Evolutionary conservation across 2,329 filamentous ascomycete species (phyloP), one percentile per base, ranked within the genome.

Genomic region (Fusarium sp.): DNA sequence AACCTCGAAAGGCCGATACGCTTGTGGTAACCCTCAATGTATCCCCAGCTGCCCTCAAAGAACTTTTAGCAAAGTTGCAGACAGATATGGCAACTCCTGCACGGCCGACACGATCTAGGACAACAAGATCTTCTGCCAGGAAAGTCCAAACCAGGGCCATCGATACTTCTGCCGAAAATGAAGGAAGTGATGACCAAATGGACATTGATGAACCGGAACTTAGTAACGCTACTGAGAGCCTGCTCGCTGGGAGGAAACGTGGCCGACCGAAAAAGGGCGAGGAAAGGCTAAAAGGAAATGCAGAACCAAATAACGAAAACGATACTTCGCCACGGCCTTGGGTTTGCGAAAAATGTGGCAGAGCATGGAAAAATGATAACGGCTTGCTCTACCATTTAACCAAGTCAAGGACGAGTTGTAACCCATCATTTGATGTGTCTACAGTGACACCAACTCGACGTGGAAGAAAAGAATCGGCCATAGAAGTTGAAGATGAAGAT

Each of bases 361-460:
- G 83, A 6, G 79, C 78, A 14, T 90, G 87, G 87, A 89, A 89
- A 76, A 90, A 90, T 55, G 81, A 86, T 37, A 80, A 87, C 48
- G 88, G 88, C 0, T 79, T 90, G 18, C 87, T 88, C 54, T 90
- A 90, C 73, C 88, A 90, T 67, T 78, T 86, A 17, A 85, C 84
- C 37, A 89, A 89, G 71, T 86, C 88, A 2, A 81, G 81, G 64
- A 85, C 85, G 6, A 26, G 82, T 17, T 90, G 88, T 73, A 90
- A 90, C 70, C 84, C 87, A 4, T 77, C 75, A 23, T 80, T 74
- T 23, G 80, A 79, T 18, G 60, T 67, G 38, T 60, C 50, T 23
- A 35, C 67, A 12, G 56, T 64, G 20, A 57, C 63, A 8, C 61
- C 67, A 26, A 54, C 57, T 30, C 74, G 67, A 17, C 73, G 69